Conservation (phyloP, 2,329 filamentous ascomycete species). For the Neonectria punicea region DNA sequence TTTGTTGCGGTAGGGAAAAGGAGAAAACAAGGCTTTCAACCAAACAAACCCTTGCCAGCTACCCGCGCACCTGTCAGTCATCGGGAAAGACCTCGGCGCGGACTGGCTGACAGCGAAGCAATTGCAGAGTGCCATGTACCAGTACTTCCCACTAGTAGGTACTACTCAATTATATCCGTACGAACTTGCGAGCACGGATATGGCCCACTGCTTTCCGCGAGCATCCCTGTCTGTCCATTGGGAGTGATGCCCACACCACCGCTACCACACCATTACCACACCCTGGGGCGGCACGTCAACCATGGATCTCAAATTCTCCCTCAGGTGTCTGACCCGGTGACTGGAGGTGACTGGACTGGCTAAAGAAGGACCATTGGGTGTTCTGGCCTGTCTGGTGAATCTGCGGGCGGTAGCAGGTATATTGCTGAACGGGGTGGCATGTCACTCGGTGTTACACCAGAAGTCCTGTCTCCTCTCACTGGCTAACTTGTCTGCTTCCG, state of each 20-base stretch:
- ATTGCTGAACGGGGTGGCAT: slow-evolving; percentile 7
- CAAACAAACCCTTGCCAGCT: not conserved
- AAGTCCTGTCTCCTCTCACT: not conserved
- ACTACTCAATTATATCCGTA: too few species aligned
- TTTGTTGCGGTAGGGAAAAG: not conserved
- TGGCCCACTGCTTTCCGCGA: not conserved
- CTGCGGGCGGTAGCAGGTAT: not conserved
- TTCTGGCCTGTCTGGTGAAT: not conserved
- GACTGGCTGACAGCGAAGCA: not conserved
- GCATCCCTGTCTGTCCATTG: slow-evolving; percentile 5
- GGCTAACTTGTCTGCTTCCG: not conserved
- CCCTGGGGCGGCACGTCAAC: slow-evolving; percentile 2
- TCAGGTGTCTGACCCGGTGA: slow-evolving; percentile 9
- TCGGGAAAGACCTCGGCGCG: not conserved
- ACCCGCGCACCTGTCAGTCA: not conserved
- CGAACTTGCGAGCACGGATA: not conserved
- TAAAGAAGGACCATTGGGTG: not conserved
- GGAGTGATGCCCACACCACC: slow-evolving; percentile 14
- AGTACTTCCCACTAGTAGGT: not conserved
- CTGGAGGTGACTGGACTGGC: not conserved
- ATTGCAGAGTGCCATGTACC: slow-evolving; percentile 5
- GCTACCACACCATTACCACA: not conserved
- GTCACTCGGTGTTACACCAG: not conserved
- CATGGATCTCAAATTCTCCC: slow-evolving; percentile 18
- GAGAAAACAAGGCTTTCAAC: too few species aligned